A percentile compares a stretch with the other conserved stretches of the same genome.
phyloP scores from a whole-genome alignment of 495 filamentous ascomycete species.

The Acidomyces sp. region DNA sequence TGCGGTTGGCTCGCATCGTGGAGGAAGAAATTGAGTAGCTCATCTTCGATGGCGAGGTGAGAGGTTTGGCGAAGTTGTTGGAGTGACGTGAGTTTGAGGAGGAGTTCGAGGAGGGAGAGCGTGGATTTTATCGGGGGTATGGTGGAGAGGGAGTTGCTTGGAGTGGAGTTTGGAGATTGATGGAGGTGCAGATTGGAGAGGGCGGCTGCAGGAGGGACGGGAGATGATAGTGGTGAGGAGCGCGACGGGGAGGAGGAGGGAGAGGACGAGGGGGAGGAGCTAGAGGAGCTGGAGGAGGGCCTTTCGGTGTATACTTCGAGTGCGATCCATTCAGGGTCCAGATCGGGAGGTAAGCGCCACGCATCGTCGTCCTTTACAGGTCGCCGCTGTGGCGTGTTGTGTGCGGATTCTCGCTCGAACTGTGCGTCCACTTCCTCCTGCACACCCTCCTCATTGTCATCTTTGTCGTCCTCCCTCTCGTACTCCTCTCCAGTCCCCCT shows the following conservation, averaged over 20 bases:
- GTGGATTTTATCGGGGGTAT: slow-evolving; percentile 54
- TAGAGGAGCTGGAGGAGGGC: slow-evolving; percentile 13
- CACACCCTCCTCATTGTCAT: slow-evolving; percentile 23
- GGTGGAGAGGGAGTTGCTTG: slow-evolving; percentile 16
- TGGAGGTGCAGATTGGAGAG: slow-evolving; percentile 24
- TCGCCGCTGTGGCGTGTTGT: slow-evolving; percentile 7
- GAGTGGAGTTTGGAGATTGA: slow-evolving; percentile 30
- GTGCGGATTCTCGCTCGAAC: slow-evolving; percentile 37
- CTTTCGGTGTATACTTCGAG: slow-evolving; percentile 70
- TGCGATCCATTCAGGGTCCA: slow-evolving; percentile 93
- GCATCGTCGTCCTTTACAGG: slow-evolving; percentile 9
- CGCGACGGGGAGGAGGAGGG: slow-evolving; percentile 13
- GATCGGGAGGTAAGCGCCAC: slow-evolving; percentile 60
- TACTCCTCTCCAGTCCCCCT: background rate
- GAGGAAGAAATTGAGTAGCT: slow-evolving; percentile 88
- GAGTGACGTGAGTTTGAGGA: slow-evolving; percentile 82
- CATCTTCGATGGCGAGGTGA: slow-evolving; percentile 87
- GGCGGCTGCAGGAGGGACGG: slow-evolving; percentile 25
- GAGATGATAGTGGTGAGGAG: slow-evolving; percentile 32
- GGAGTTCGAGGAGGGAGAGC: slow-evolving; percentile 84
- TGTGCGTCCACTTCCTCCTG: slow-evolving; percentile 61
- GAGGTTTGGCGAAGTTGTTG: slow-evolving; percentile 94
- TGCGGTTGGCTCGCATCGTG: too few species aligned
- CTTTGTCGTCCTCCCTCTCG: background rate
- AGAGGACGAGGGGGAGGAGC: slow-evolving; percentile 30